Evolutionary conservation across 768 basidiomycete species (phyloP), one percentile per base, ranked within the genome.

Genomic region (Lactifluus piperatus): DNA sequence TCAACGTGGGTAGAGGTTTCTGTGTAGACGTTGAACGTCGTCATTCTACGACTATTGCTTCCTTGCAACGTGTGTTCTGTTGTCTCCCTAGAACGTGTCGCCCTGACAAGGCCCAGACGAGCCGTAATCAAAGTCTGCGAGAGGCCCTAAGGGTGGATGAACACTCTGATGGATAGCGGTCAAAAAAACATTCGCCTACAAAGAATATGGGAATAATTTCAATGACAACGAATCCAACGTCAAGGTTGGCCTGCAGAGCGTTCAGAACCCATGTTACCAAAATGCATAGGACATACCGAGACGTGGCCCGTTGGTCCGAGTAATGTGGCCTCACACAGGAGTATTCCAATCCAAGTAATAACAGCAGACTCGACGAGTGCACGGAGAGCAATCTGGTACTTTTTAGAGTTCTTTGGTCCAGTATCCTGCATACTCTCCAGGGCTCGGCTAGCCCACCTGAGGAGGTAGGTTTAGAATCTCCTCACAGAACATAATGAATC

Each of bases 301-400:
- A 67, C 36, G 46, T 57, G 61, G 10, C 67, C 62, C 1, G 60
- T 54, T 10, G 67, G 67, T 13, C 59, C 67, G 14, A 67, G 54
- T 5, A 63, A 54, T 34, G 59, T 51, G 32, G 66, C 62, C 57
- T 68, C 66, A 45, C 56, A 59, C 20, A 68, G 41, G 6, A 68
- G 54, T n/a, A 68, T 60, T 7, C 67, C 67, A n/a, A 68, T 37
- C 67, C 67, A 68, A 22, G 67, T 68, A 6, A 67, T 63, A 5
- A 63, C 30, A 16, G 67, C 67, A 14, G 67, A 65, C 55, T 67
- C 67, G 54, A 67, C 62, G 44, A 64, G 51, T 5, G 66, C 67
- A 14, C 59, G 57, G 32, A 66, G 26, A 20, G 59, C 48, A 0
- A 39, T 48, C 14, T 20, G 26, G 30, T 65, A 60, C 32, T 10